Percentiles rank a stretch among this genome's conserved stretches.
Evolutionary conservation across 371 early-diverging fungal species (phyloP).

Genomic region (Chytridiales sp.): DNA sequence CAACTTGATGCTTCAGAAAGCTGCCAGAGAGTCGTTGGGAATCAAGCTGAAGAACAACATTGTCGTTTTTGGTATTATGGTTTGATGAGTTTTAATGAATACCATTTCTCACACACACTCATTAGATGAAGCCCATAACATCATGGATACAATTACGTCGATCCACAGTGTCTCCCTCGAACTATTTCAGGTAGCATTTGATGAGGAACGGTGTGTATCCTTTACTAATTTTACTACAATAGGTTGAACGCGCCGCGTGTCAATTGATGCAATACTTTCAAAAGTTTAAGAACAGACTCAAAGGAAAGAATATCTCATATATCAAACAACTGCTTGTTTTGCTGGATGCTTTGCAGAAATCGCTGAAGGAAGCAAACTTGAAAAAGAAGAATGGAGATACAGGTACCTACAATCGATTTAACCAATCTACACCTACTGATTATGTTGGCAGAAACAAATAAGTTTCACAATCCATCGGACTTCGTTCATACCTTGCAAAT

Average conservation of each 20-base stretch:
- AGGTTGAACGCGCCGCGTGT: slow-evolving; percentile 52
- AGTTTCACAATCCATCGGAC: slow-evolving; percentile 43
- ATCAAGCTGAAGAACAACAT: slow-evolving; percentile 70
- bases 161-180: slow-evolving; percentile 35
- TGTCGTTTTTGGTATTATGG: slow-evolving; percentile 64
- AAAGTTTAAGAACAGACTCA: slow-evolving; percentile 67
- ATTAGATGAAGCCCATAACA: slow-evolving; percentile 87
- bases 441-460: not conserved
- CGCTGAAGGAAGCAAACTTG: slow-evolving; percentile 21
- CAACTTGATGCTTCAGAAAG: slow-evolving; percentile 73
- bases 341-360: slow-evolving; percentile 40
- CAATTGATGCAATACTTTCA: slow-evolving; percentile 65
- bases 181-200: slow-evolving; percentile 25
- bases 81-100: not conserved
- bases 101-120: not conserved
- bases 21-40: slow-evolving; percentile 74
- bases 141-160: slow-evolving; percentile 43
- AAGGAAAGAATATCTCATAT: slow-evolving; percentile 72
- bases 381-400: not conserved
- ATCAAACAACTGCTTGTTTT: slow-evolving; percentile 65
- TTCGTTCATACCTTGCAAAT: slow-evolving; percentile 68
- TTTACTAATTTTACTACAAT: slow-evolving; percentile 9
- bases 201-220: not conserved
- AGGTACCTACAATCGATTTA: too few relatives aligned
- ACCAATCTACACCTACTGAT: too few relatives aligned